Percentiles rank a stretch among this genome's conserved stretches.
Conservation (phyloP, 148 eudicot genomes). For the Limonium bicolor region DNA sequence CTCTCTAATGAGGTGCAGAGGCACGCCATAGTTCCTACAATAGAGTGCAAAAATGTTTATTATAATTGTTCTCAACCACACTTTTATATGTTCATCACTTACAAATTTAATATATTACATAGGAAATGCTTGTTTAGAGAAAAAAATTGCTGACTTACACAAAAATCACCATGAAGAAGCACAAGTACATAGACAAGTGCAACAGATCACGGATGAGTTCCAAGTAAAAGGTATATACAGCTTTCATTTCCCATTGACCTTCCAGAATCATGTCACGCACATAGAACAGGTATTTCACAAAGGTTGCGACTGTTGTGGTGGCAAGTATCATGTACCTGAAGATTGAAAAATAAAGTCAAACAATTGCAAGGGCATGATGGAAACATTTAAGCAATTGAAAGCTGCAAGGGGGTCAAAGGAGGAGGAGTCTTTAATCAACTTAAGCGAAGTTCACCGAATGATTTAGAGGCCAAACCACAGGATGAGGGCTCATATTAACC, state of each 20-base stretch:
- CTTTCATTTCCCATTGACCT: conserved; percentile 98
- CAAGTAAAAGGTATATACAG: conserved; percentile 92
- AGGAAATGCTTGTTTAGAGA: too few relatives aligned
- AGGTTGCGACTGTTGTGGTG: conserved; percentile 75
- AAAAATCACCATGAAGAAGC: conserved; percentile 91
- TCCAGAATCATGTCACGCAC: conserved; percentile 97
- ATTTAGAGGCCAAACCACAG: not conserved
- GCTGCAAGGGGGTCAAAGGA: not conserved
- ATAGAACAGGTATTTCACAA: conserved; percentile 78
- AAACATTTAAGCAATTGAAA: not conserved
- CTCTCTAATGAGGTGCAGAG: conserved; percentile 92
- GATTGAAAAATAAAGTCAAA: too few relatives aligned
- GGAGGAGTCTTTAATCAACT: not conserved
- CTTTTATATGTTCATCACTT: too few relatives aligned
- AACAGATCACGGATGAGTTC: conserved; percentile 88
- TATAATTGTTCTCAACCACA: too few relatives aligned
- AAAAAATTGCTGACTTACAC: conserved; percentile 46
- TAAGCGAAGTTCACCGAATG: not conserved
- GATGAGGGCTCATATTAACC: not conserved
- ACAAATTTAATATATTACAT: too few relatives aligned
- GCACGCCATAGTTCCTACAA: conserved; percentile 89
- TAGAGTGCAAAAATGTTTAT: not conserved
- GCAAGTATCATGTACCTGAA: conserved; percentile 96
- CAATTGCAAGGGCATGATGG: too few relatives aligned
- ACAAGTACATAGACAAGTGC: conserved; percentile 92